Conservation (phyloP, 345 rosid species). For the Populus ilicifolia region DNA sequence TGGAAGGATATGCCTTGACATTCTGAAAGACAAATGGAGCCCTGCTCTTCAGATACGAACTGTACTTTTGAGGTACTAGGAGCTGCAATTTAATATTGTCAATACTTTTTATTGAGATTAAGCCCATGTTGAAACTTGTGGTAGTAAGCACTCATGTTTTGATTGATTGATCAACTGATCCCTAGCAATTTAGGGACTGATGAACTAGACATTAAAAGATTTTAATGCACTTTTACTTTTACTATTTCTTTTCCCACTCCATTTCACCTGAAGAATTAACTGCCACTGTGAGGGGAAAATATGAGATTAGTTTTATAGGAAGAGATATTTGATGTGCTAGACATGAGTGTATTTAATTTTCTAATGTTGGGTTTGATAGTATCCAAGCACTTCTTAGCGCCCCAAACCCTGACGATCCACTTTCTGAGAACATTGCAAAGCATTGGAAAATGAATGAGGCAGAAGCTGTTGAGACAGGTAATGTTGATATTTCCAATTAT, state of each 20-base stretch:
- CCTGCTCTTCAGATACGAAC: constrained; percentile 98
- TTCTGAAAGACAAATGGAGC: constrained; percentile 98
- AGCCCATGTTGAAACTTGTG: neutral
- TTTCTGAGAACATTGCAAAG: constrained; percentile 97
- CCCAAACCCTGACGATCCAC: constrained; percentile 98
- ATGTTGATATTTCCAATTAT: neutral
- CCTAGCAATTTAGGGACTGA: neutral
- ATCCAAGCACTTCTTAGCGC: constrained; percentile 98
- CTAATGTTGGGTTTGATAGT: constrained; percentile 26
- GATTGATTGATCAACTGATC: neutral
- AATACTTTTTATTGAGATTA: neutral
- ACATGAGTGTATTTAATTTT: neutral
- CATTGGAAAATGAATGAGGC: constrained; percentile 96
- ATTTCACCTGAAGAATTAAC: neutral
- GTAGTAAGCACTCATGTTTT: neutral
- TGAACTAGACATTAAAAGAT: neutral
- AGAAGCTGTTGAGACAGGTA: constrained; percentile 99
- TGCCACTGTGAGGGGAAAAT: neutral
- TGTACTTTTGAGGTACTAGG: constrained; percentile 80
- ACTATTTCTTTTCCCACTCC: neutral
- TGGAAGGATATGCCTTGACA: constrained; percentile 98
- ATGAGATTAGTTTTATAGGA: neutral
- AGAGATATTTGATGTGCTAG: neutral
- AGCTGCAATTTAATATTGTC: neutral
- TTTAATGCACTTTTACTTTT: neutral